phyloP scores from a whole-genome alignment of 106 monocot genomes.

The Acanthochlamys bracteata region DNA sequence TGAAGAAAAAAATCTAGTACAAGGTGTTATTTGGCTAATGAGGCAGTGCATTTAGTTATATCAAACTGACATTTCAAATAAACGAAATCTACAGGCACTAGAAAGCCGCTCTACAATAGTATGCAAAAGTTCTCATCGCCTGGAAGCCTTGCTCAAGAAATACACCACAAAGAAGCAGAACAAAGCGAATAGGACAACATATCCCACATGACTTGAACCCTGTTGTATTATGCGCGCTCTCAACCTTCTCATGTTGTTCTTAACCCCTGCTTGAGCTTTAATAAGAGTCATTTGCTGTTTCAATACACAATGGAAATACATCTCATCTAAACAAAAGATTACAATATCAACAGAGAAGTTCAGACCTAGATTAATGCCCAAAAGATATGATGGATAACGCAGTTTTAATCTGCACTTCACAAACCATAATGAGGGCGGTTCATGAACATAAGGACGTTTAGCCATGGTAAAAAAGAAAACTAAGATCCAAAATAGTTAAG shows the following conservation, averaged over 20 bases:
- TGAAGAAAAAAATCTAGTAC: neutral
- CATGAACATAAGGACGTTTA: too few relatives aligned
- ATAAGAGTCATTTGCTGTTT: constrained; percentile 77
- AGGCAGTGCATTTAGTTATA: neutral
- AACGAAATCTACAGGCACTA: neutral
- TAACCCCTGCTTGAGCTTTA: constrained; percentile 84
- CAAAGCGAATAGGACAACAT: constrained; percentile 69
- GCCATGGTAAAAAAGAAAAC: too few relatives aligned
- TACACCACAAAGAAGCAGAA: constrained; percentile 80
- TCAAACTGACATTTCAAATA: neutral
- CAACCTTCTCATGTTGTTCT: constrained; percentile 92
- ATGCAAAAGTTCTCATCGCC: constrained; percentile 27
- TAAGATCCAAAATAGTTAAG: too few relatives aligned
- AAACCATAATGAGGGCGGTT: too few relatives aligned
- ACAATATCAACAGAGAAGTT: too few relatives aligned
- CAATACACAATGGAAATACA: too few relatives aligned
- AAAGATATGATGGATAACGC: too few relatives aligned
- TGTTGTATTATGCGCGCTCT: constrained; percentile 69
- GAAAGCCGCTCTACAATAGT: neutral
- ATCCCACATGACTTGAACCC: constrained; percentile 70
- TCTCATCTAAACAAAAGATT: too few relatives aligned
- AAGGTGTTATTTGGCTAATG: neutral
- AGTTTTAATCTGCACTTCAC: too few relatives aligned
- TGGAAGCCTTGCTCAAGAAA: constrained; percentile 46
- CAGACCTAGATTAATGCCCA: too few relatives aligned